phyloP scores from a whole-genome alignment of 108 stramenopile genomes.

The Nitzschia putrida region DNA sequence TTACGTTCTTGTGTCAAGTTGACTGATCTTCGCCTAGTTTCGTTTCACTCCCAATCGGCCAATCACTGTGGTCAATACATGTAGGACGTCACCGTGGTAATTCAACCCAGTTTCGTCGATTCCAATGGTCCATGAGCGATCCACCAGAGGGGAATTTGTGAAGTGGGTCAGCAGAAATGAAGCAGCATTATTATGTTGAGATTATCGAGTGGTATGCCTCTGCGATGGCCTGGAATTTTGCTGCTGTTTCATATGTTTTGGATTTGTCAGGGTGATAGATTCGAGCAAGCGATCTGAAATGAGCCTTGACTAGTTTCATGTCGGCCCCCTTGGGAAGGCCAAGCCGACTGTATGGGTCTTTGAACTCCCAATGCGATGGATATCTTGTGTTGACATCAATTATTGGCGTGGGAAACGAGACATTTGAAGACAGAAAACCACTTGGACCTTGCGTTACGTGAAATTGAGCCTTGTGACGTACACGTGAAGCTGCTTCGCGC shows the following conservation, averaged over 20 bases:
- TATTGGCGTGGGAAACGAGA: conserved; percentile 8
- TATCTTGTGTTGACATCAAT: conserved; percentile 23
- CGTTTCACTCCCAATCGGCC: too few species aligned
- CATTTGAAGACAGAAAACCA: neutral
- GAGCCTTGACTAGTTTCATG: conserved; percentile 26
- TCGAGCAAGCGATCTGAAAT: conserved; percentile 38
- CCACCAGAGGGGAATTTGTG: too few species aligned
- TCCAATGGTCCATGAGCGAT: too few species aligned
- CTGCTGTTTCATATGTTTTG: conserved; percentile 24
- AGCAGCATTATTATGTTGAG: too few species aligned
- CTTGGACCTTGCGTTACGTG: neutral
- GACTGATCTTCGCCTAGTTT: too few species aligned
- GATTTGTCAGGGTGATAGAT: conserved; percentile 59
- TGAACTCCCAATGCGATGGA: conserved; percentile 44
- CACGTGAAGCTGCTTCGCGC: conserved; percentile 32
- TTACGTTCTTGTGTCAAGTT: too few species aligned
- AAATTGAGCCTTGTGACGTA: conserved; percentile 15
- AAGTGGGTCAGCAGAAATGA: too few species aligned
- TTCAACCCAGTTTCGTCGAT: too few species aligned
- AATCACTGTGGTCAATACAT: too few species aligned
- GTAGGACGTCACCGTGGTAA: too few species aligned
- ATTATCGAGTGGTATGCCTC: conserved; percentile 44
- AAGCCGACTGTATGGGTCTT: conserved; percentile 34
- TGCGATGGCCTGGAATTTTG: conserved; percentile 48
- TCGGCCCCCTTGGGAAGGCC: conserved; percentile 36